A percentile compares a stretch with the other conserved stretches of the same genome.
Evolutionary conservation across 345 rosid species (phyloP).

Genomic region (Aquilaria malaccensis): DNA sequence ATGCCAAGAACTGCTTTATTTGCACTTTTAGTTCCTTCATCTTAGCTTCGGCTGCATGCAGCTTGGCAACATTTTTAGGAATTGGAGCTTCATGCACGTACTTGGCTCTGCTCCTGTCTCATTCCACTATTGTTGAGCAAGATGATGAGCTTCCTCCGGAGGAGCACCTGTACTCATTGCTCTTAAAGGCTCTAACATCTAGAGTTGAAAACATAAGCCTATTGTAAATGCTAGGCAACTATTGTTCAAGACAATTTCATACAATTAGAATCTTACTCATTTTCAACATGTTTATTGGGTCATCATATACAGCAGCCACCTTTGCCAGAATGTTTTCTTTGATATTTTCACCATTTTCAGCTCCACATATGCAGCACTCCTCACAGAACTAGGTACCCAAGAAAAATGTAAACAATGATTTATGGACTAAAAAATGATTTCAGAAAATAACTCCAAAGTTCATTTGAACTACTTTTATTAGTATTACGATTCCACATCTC

Average conservation of each 20-base stretch:
- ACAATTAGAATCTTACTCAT: conserved; percentile 1
- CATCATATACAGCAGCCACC: conserved; percentile 90
- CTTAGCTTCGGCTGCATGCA: conserved; percentile 77
- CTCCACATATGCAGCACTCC: conserved; percentile 79
- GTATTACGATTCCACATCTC: too few species aligned
- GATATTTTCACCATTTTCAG: conserved; percentile 60
- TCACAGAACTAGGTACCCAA: conserved; percentile 74
- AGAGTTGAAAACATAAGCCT: conserved; percentile 4
- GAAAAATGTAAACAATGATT: too few species aligned
- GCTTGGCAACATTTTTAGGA: conserved; percentile 85
- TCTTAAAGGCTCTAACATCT: conserved; percentile 89
- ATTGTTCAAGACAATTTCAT: conserved; percentile 5
- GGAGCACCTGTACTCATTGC: conserved; percentile 74
- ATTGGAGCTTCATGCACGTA: conserved; percentile 71
- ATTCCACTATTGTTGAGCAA: conserved; percentile 97
- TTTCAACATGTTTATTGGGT: conserved; percentile 69
- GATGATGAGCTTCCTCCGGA: conserved; percentile 91
- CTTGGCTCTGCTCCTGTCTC: conserved; percentile 98
- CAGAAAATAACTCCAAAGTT: too few species aligned
- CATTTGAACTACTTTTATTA: too few species aligned
- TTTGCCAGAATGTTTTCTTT: conserved; percentile 72
- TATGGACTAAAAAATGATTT: too few species aligned
- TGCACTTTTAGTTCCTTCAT: conserved; percentile 72
- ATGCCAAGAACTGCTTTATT: conserved; percentile 95
- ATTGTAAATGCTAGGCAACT: not conserved